A percentile compares a stretch with the other conserved stretches of the same genome.
Conservation (phyloP, 2,329 filamentous ascomycete genomes). For the Botrytis byssoidea region DNA sequence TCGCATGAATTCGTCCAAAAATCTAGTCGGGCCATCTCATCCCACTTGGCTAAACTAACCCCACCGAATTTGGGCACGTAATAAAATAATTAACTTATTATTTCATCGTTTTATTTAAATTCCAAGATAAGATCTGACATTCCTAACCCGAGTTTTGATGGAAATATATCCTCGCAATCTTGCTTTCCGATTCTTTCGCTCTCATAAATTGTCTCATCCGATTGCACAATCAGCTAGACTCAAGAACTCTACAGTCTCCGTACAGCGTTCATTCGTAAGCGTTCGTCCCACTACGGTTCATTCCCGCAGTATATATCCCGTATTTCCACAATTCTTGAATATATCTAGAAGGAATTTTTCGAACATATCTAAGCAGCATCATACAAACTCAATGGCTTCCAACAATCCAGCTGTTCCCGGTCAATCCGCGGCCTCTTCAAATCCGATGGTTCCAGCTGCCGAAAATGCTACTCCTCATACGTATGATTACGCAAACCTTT, state of each 20-base stretch:
- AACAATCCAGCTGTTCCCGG: slow-evolving; percentile 16
- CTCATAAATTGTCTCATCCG: not conserved
- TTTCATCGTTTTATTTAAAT: not conserved
- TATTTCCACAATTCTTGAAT: not conserved
- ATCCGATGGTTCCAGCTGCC: slow-evolving; percentile 21
- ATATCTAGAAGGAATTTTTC: not conserved
- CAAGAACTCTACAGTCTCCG: not conserved
- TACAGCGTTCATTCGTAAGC: not conserved
- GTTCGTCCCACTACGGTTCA: not conserved
- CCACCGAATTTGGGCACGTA: not conserved
- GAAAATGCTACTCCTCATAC: slow-evolving; percentile 26
- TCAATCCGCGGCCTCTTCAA: slow-evolving; percentile 27
- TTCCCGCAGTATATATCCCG: not conserved
- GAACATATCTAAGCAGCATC: not conserved
- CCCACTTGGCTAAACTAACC: not conserved
- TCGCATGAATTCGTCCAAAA: not conserved
- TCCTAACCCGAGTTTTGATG: slow-evolving; percentile 13
- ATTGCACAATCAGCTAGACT: not conserved
- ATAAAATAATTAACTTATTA: not conserved
- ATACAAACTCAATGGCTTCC: slow-evolving; percentile 12
- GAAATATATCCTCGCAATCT: slow-evolving; percentile 12
- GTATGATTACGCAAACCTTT: slow-evolving; percentile 24
- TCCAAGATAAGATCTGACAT: not conserved
- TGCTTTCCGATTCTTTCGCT: not conserved
- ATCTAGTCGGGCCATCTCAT: slow-evolving; percentile 2